These are phyloP conservation scores for Angophora floribunda DNA, from an alignment of 345 rosid genomes.

Conservation along the genomic window DNA sequence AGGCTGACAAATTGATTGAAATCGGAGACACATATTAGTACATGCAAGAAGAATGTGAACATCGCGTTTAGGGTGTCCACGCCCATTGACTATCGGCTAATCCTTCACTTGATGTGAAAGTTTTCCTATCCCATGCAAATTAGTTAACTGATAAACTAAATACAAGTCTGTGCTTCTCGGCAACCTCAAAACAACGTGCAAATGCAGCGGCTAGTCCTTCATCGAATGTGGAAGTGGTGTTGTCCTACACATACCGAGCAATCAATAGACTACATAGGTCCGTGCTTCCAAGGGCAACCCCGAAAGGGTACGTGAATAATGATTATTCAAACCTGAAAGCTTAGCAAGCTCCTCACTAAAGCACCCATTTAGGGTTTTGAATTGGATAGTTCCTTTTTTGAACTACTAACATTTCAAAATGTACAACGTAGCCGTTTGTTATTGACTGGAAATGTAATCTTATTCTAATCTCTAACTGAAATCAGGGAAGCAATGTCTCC, in stretches of 20 bases:
- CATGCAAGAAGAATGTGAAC: background rate
- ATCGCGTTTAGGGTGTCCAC: background rate
- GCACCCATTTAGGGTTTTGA: background rate
- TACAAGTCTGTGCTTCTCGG: background rate
- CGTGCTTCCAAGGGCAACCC: background rate
- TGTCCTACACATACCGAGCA: background rate
- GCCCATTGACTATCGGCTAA: background rate
- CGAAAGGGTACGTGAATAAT: background rate
- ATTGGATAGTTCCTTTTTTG: background rate
- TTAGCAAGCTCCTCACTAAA: background rate
- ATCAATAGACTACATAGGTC: background rate
- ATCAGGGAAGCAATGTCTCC: background rate
- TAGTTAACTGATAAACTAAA: background rate
- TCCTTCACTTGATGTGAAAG: background rate
- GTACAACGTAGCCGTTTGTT: background rate
- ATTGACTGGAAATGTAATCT: background rate
- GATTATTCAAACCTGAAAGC: background rate
- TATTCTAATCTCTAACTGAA: background rate
- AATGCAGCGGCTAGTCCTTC: background rate
- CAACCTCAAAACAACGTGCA: background rate
- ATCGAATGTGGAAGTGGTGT: background rate
- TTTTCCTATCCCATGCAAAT: background rate
- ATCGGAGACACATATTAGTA: background rate
- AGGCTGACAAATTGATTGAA: background rate
- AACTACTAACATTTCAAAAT: background rate